A percentile compares a stretch with the other conserved stretches of the same genome.
These are phyloP conservation scores for Ploettnerulaceae sp. DNA, from an alignment of 2,329 filamentous ascomycete species.

Conservation along the genomic window DNA sequence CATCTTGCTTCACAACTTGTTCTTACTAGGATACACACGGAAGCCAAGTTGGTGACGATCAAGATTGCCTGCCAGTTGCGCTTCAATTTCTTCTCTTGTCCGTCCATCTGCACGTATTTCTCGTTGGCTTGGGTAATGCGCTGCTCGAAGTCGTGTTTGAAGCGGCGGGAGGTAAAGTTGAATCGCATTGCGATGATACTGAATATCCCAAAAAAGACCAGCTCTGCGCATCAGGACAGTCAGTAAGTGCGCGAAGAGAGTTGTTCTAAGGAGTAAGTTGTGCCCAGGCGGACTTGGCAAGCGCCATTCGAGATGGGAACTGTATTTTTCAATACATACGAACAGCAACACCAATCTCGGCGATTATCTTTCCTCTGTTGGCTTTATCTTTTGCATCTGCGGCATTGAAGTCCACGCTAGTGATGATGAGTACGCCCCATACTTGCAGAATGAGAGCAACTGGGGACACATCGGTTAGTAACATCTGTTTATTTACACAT, in stretches of 20 bases:
- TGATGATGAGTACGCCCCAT: slow-evolving; percentile 36
- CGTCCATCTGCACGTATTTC: slow-evolving; percentile 28
- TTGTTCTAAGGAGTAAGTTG: too few species aligned
- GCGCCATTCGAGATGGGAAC: too few species aligned
- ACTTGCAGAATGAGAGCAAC: slow-evolving; percentile 29
- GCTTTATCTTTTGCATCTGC: slow-evolving; percentile 32
- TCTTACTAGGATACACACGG: slow-evolving; percentile 32
- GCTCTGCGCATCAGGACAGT: too few species aligned
- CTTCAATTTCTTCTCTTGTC: slow-evolving; percentile 23
- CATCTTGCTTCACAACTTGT: slow-evolving; percentile 19
- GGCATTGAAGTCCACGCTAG: slow-evolving; percentile 34
- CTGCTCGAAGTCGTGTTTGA: slow-evolving; percentile 31
- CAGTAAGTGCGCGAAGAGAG: too few species aligned
- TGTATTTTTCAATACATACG: too few species aligned
- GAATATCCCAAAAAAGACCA: slow-evolving; percentile 44
- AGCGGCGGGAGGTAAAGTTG: slow-evolving; percentile 41
- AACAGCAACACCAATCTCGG: slow-evolving; percentile 38
- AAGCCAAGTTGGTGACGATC: slow-evolving; percentile 32
- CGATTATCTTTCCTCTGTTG: slow-evolving; percentile 37
- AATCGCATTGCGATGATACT: slow-evolving; percentile 42
- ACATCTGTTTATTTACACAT: neutral
- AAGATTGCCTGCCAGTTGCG: slow-evolving; percentile 34
- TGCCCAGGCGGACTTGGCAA: too few species aligned
- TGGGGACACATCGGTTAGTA: neutral
- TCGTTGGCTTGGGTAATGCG: slow-evolving; percentile 20